Base-by-base conservation (phyloP, 768 basidiomycete genomes). In the Amanita inopinata region DNA sequence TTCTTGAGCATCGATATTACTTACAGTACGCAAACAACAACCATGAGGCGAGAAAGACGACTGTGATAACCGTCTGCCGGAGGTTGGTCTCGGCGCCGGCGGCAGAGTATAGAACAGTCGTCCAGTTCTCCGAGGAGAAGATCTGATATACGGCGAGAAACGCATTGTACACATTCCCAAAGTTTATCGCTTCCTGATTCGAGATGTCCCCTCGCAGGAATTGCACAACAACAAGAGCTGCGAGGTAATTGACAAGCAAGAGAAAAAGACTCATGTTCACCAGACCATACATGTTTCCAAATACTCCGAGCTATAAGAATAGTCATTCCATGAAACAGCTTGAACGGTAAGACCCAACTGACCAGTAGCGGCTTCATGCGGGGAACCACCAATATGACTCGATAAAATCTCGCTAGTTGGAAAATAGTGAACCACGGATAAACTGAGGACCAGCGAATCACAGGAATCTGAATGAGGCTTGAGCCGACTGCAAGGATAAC, bases 91-190 rank as follows among this genome's bases (percentile, higher is more conserved):
- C 88, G 1, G 83, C 76, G 6, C 56, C 57, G 0, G 80, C 72
- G 4, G 80, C 70, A 5, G 56, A 61, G 51, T 88, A 87, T 28
- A 89, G 54, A 5, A 87, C 68, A 48, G 74, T 66, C n/a, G 83
- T 79, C 92, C 94, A 98, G 59, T 96, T 90, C 61, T 98, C 94
- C 0, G 88, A 88, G 0, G 90, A 89, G 61, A 90, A 86, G 1
- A 97, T 69, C 60, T 93, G 75, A 56, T 93, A 98, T 52, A 92
- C 70, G 0, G 78, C 87, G 17, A 96, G 61, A 56, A 94, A 97
- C 0, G 87, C 67, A 53, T 85, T 89, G 66, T 77, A 93, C 6
- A 90, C 61, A 53, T 89, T 76, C 5, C 81, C 78, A 56, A 90
- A 97, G 51, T 82, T 85, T 66, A 88, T 76, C 1, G 68, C 59